phyloP scores from a whole-genome alignment of 2,329 filamentous ascomycete genomes.

The Curvularia lunata region DNA sequence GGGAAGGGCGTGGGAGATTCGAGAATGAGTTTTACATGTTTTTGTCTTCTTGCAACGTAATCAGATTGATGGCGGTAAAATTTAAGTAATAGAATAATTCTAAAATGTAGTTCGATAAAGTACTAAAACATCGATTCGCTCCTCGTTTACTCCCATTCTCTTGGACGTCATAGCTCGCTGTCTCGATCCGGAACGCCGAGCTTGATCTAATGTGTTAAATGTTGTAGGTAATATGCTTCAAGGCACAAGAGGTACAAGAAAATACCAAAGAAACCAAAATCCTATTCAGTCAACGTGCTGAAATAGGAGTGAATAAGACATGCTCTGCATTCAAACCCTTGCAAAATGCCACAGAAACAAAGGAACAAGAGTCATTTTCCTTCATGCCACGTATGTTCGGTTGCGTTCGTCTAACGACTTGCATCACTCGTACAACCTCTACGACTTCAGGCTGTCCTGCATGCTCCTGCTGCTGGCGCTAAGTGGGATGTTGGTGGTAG shows the following conservation, averaged over 20 bases:
- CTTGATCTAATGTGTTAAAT: slow-evolving; percentile 31
- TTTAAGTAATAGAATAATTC: neutral
- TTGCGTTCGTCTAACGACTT: neutral
- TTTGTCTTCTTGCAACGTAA: neutral
- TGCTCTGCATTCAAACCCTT: slow-evolving; percentile 31
- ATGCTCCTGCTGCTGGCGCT: slow-evolving; percentile 92
- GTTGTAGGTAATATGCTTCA: slow-evolving; percentile 19
- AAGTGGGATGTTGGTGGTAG: slow-evolving; percentile 70
- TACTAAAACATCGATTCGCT: slow-evolving; percentile 11
- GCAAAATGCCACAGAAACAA: slow-evolving; percentile 16
- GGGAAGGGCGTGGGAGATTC: slow-evolving; percentile 16
- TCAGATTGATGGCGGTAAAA: neutral
- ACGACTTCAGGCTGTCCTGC: slow-evolving; percentile 76
- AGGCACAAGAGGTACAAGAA: slow-evolving; percentile 30
- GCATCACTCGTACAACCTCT: slow-evolving; percentile 57
- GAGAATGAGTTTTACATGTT: slow-evolving; percentile 4
- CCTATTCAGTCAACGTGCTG: slow-evolving; percentile 13
- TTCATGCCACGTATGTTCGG: slow-evolving; percentile 18
- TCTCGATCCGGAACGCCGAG: slow-evolving; percentile 26
- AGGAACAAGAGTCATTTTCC: slow-evolving; percentile 20
- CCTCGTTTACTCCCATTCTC: slow-evolving; percentile 9
- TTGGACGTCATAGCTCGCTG: slow-evolving; percentile 8
- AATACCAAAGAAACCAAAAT: slow-evolving; percentile 25
- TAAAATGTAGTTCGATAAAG: slow-evolving; percentile 6
- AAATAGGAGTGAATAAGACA: slow-evolving; percentile 8